Evolutionary conservation across 2,329 filamentous ascomycete genomes (phyloP).

Genomic region (Myriosclerotinia duriaeana): DNA sequence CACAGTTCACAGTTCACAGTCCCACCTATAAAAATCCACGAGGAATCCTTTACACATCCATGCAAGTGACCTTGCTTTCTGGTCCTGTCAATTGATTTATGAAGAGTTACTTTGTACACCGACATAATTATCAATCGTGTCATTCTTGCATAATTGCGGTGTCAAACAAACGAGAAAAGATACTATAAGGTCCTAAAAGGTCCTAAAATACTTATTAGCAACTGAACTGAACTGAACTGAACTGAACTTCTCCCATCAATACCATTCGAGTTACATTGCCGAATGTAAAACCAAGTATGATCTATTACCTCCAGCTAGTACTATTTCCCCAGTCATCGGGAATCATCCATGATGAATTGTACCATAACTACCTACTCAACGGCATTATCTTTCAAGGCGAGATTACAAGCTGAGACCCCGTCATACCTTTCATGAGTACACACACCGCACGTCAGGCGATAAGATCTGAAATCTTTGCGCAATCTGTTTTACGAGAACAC

Average conservation of each 20-base stretch:
- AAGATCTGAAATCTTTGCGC: conserved; percentile 6
- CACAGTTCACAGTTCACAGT: not conserved
- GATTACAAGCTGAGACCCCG: conserved; percentile 6
- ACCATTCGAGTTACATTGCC: not conserved
- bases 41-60: not conserved
- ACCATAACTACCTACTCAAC: too few relatives aligned
- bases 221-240: too few relatives aligned
- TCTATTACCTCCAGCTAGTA: not conserved
- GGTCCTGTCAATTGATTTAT: too few relatives aligned
- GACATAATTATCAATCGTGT: not conserved
- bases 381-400: not conserved
- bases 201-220: not conserved
- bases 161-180: not conserved
- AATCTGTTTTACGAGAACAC: not conserved
- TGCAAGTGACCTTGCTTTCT: not conserved
- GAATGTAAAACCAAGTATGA: not conserved
- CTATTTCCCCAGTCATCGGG: not conserved
- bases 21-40: not conserved
- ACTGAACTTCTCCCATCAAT: not conserved
- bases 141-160: conserved; percentile 14
- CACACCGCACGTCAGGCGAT: conserved; percentile 4
- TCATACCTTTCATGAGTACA: not conserved
- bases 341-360: not conserved
- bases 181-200: not conserved
- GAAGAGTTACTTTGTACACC: too few relatives aligned